phyloP scores from a whole-genome alignment of 1,139 yeast species.

The Yamadazyma epiphylla region DNA sequence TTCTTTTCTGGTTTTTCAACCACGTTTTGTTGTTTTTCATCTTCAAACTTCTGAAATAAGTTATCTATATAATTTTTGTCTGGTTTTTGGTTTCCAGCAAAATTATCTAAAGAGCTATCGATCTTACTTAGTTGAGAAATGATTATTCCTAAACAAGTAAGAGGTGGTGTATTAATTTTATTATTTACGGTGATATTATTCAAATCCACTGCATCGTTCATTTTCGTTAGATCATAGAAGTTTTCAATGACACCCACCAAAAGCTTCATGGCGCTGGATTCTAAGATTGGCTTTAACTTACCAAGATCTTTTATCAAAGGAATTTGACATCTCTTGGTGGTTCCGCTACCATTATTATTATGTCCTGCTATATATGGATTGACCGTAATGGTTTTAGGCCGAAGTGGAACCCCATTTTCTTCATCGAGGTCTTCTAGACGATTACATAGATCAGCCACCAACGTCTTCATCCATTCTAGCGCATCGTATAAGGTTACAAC shows the following conservation, averaged over 20 bases:
- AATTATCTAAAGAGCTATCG: conserved; percentile 45
- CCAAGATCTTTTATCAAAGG: conserved; percentile 37
- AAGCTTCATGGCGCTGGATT: conserved; percentile 27
- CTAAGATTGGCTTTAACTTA: conserved; percentile 29
- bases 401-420: conserved; percentile 41
- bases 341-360: conserved; percentile 17
- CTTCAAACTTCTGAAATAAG: conserved; percentile 19
- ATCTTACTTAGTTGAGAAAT: conserved; percentile 50
- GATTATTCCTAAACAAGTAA: conserved; percentile 46
- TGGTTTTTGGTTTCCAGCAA: conserved; percentile 21
- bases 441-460: conserved; percentile 72
- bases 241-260: conserved; percentile 27
- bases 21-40: conserved; percentile 5
- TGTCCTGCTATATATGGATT: conserved; percentile 10
- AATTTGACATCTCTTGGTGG: conserved; percentile 46
- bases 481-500: conserved; percentile 57
- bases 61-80: conserved; percentile 16
- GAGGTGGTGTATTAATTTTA: conserved; percentile 40
- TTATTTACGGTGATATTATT: conserved; percentile 10
- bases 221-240: conserved; percentile 17
- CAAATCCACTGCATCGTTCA: conserved; percentile 23
- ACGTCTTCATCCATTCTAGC: conserved; percentile 76
- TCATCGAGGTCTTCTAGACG: conserved; percentile 74
- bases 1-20: conserved; percentile 4
- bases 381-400: conserved; percentile 20